Evolutionary conservation across 805 yeast species (phyloP).

Genomic region (Candida piceae): DNA sequence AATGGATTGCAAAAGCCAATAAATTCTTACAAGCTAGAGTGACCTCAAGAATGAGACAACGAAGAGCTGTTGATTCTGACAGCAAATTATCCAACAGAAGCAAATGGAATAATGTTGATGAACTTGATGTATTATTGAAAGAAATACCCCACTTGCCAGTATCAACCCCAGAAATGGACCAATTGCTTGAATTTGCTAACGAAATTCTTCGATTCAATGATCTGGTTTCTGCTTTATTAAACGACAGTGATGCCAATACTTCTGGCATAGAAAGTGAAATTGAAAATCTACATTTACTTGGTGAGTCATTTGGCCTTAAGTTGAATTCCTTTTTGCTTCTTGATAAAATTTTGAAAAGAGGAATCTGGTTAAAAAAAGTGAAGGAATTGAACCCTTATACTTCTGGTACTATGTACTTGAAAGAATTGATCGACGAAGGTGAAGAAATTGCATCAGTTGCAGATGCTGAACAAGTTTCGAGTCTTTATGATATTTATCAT

Average conservation of each 20-base stretch:
- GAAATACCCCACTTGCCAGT: constrained; percentile 48
- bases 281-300: constrained; percentile 49
- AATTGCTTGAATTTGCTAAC: constrained; percentile 45
- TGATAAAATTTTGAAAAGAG: constrained; percentile 33
- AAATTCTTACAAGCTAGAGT: constrained; percentile 46
- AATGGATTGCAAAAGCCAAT: constrained; percentile 54
- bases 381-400: constrained; percentile 23
- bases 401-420: constrained; percentile 12
- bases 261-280: constrained; percentile 37
- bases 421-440: constrained; percentile 23
- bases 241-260: constrained; percentile 16
- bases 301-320: constrained; percentile 54
- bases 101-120: constrained; percentile 21
- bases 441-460: constrained; percentile 8
- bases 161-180: constrained; percentile 54
- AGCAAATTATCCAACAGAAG: constrained; percentile 18
- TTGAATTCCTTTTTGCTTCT: constrained; percentile 43
- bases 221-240: constrained; percentile 38
- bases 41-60: constrained; percentile 40
- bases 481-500: constrained; percentile 10
- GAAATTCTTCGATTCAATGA: constrained; percentile 50
- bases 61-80: constrained; percentile 7
- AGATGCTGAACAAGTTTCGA: constrained; percentile 12
- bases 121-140: constrained; percentile 36
- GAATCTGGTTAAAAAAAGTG: constrained; percentile 34